Evolutionary conservation across 1,284 basidiomycete species (phyloP).

Genomic region (Sanghuangporus weigelae): DNA sequence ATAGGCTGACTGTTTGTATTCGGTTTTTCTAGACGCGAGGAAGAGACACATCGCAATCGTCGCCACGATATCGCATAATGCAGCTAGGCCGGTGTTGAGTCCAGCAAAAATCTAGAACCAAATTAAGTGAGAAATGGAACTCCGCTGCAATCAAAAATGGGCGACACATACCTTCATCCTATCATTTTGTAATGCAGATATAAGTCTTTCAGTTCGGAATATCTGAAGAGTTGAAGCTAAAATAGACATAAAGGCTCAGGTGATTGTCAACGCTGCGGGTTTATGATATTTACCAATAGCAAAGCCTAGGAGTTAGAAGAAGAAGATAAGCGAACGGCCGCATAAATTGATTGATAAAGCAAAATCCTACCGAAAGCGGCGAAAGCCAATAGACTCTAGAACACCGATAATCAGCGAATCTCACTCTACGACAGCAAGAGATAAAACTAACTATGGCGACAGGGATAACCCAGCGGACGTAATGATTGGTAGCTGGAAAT

Average conservation of each 20-base stretch:
- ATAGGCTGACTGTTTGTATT: constrained; percentile 8
- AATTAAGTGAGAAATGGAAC: neutral
- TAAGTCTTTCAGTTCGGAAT: constrained; percentile 1
- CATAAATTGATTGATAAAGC: neutral
- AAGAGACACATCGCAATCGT: constrained; percentile 13
- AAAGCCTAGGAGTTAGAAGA: neutral
- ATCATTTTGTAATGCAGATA: constrained; percentile 2
- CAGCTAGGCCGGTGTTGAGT: constrained; percentile 7
- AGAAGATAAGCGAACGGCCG: neutral
- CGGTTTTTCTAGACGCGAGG: constrained; percentile 2
- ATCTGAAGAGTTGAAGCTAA: constrained; percentile 5
- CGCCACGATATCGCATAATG: constrained; percentile 9
- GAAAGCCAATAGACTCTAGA: constrained; percentile 1
- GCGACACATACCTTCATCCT: constrained; percentile 6
- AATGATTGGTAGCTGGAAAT: no score
- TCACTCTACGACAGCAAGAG: neutral
- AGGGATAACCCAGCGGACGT: no score
- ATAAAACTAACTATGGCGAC: no score
- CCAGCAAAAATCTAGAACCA: constrained; percentile 7
- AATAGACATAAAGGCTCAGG: neutral
- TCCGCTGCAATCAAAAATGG: neutral
- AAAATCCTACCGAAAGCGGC: neutral
- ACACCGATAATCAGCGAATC: neutral
- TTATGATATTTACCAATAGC: constrained; percentile 1
- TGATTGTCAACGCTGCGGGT: neutral